Conservation (phyloP, 2,329 filamentous ascomycete species). For the Ceratocystis alfenasii region DNA sequence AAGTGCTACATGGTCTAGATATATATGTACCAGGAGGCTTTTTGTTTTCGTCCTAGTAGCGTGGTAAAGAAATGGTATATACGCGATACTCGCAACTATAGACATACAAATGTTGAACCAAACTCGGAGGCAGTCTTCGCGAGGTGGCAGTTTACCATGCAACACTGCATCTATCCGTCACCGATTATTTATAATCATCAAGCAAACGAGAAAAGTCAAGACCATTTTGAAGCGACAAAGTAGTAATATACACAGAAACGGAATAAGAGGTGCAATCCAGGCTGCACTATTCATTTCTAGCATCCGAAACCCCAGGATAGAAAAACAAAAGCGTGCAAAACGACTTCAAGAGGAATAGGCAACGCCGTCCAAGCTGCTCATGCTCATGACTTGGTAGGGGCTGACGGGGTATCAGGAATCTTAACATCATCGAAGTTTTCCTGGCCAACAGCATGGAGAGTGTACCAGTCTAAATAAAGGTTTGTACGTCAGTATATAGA, state of each 20-base stretch:
- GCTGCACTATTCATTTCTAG: neutral
- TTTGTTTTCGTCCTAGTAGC: neutral
- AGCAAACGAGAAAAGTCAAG: neutral
- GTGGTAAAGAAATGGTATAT: neutral
- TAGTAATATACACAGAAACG: neutral
- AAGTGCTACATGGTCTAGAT: neutral
- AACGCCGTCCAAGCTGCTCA: conserved; percentile 27
- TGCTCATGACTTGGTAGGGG: conserved; percentile 28
- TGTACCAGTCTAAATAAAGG: conserved; percentile 40
- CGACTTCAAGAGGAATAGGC: neutral
- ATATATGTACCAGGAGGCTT: neutral
- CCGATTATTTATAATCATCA: neutral
- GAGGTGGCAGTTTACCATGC: no score
- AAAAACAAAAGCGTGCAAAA: neutral
- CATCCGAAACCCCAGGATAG: neutral
- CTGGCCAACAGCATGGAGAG: conserved; percentile 76
- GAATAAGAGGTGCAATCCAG: neutral
- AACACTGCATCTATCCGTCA: no score
- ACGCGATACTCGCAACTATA: neutral
- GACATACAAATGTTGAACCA: no score
- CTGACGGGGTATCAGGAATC: conserved; percentile 58
- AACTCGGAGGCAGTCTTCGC: no score
- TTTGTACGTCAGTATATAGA: neutral
- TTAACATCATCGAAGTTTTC: conserved; percentile 95
- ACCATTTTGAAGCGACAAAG: neutral